Evolutionary conservation across 345 rosid genomes (phyloP).

Genomic region (Xanthoceras sorbifolium): DNA sequence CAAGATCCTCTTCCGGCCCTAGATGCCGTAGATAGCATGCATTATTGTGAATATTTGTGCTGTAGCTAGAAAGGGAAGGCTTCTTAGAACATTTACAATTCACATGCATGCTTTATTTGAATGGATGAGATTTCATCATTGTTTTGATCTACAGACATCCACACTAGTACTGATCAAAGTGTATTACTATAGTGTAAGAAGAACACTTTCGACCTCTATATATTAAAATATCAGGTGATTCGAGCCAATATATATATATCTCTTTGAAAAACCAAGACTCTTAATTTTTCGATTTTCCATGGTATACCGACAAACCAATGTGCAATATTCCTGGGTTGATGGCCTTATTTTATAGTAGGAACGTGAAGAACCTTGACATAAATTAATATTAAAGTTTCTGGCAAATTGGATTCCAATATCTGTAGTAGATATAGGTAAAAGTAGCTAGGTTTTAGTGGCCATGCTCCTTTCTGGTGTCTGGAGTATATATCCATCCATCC

Average conservation of each 20-base stretch:
- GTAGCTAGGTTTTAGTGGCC: background rate
- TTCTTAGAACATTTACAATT: too few species aligned
- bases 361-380: background rate
- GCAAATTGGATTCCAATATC: background rate
- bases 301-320: background rate
- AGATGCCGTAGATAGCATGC: too few species aligned
- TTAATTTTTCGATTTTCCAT: background rate
- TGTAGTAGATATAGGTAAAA: background rate
- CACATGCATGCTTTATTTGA: too few species aligned
- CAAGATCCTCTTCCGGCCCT: too few species aligned
- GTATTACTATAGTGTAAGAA: background rate
- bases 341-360: background rate
- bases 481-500: background rate
- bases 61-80: background rate
- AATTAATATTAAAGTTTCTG: background rate
- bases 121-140: too few species aligned
- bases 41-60: background rate
- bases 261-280: background rate
- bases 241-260: background rate
- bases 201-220: background rate
- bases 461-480: background rate
- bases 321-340: background rate
- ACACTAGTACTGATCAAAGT: background rate
- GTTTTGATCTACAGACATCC: background rate
- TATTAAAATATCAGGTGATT: background rate